A percentile compares a stretch with the other conserved stretches of the same genome.
These are phyloP conservation scores for Pseudogymnoascus sp. DNA, from an alignment of 2,329 filamentous ascomycete genomes.

Conservation along the genomic window DNA sequence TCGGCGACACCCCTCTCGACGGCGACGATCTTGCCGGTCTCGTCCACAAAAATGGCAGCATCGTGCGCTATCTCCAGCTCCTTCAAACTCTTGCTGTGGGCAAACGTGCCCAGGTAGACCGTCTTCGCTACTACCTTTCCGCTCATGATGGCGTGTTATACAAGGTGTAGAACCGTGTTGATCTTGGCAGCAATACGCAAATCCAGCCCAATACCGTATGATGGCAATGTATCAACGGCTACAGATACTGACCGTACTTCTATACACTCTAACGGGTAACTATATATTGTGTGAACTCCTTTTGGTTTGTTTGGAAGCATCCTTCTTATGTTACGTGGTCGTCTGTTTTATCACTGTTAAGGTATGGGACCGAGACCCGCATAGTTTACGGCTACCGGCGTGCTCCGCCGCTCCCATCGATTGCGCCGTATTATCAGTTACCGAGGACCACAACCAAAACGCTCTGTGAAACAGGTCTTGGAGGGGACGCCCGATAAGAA, in stretches of 20 bases:
- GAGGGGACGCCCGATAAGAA: not conserved
- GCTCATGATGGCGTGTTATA: slow-evolving; percentile 15
- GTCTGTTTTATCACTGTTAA: not conserved
- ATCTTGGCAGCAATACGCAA: not conserved
- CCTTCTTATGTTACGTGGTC: not conserved
- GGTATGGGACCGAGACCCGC: not conserved
- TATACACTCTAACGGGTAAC: slow-evolving; percentile 1
- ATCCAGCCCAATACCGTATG: not conserved
- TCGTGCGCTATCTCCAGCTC: slow-evolving; percentile 42
- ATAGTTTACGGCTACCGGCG: not conserved
- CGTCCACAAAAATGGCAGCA: slow-evolving; percentile 44
- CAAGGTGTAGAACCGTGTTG: not conserved
- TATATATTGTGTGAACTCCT: slow-evolving; percentile 5
- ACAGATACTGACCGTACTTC: not conserved
- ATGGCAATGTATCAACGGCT: slow-evolving; percentile 1
- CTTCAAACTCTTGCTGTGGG: slow-evolving; percentile 44
- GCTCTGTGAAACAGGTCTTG: not conserved
- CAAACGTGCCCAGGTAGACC: slow-evolving; percentile 55
- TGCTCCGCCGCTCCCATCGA: not conserved
- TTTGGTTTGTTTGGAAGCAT: not conserved
- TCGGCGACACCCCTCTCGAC: slow-evolving; percentile 20
- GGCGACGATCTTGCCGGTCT: slow-evolving; percentile 41
- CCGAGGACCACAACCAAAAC: not conserved
- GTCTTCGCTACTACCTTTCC: slow-evolving; percentile 16
- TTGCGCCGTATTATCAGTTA: not conserved